These are phyloP conservation scores for Aegilops speltoides DNA, from an alignment of 176 grass and related monocot species.

Conservation along the genomic window DNA sequence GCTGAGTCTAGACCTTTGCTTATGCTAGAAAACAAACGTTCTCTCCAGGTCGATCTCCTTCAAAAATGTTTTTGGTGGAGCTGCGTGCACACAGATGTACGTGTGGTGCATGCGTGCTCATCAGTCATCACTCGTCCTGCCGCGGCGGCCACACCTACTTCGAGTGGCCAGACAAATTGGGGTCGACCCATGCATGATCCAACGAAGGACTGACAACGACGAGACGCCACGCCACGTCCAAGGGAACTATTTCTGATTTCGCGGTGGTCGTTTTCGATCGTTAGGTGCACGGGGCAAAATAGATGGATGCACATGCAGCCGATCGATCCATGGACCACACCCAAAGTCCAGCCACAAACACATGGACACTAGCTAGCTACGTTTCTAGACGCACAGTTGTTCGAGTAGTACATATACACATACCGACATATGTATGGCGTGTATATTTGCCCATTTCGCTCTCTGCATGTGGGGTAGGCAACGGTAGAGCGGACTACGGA, in stretches of 20 bases:
- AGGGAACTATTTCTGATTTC: neutral
- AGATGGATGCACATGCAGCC: neutral
- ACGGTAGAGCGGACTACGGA: too few relatives aligned
- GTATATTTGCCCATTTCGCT: too few relatives aligned
- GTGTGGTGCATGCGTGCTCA: neutral
- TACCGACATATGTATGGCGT: too few relatives aligned
- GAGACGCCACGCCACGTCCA: neutral
- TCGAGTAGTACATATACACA: too few relatives aligned
- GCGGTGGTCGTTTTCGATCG: constrained; percentile 7
- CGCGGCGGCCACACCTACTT: neutral
- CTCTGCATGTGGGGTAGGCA: too few relatives aligned
- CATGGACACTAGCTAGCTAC: neutral
- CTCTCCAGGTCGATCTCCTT: too few relatives aligned
- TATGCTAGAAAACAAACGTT: too few relatives aligned
- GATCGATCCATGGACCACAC: neutral
- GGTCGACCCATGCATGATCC: neutral
- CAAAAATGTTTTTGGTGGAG: neutral
- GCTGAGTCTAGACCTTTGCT: too few relatives aligned
- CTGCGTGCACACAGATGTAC: neutral
- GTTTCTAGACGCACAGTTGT: too few relatives aligned
- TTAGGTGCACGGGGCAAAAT: neutral
- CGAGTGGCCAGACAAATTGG: neutral
- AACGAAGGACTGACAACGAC: neutral
- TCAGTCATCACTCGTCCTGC: too few relatives aligned
- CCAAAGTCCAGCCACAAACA: neutral